Evolutionary conservation across 164 flowering plant genomes (phyloP).

Genomic region (Annona cherimola): DNA sequence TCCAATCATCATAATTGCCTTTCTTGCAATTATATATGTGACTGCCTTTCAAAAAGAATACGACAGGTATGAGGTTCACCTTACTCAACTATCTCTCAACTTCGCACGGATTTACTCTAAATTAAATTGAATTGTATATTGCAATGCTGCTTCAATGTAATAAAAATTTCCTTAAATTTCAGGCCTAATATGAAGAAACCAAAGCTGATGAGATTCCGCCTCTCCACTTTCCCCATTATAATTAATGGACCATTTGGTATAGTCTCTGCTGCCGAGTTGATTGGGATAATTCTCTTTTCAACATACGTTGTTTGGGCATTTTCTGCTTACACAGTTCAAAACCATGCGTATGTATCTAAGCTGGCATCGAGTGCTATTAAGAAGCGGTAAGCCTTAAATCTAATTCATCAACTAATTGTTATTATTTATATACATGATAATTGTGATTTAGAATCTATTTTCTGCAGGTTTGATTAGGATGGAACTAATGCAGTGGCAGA

Average conservation of each 20-base stretch:
- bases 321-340: slow-evolving; percentile 30
- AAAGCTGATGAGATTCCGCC: slow-evolving; percentile 43
- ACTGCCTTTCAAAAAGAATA: slow-evolving; percentile 38
- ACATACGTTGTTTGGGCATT: slow-evolving; percentile 56
- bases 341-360: slow-evolving; percentile 14
- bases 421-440: neutral
- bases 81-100: neutral
- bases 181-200: slow-evolving; percentile 33
- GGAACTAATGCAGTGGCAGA: neutral
- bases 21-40: slow-evolving; percentile 42
- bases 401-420: neutral
- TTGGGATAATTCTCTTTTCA: slow-evolving; percentile 55
- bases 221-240: slow-evolving; percentile 84
- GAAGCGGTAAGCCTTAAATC: slow-evolving; percentile 24
- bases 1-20: slow-evolving; percentile 55
- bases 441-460: neutral
- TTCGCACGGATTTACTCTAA: neutral
- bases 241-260: slow-evolving; percentile 94
- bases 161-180: neutral
- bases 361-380: slow-evolving; percentile 10
- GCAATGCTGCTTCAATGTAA: neutral
- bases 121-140: neutral
- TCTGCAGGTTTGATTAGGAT: neutral
- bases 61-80: neutral
- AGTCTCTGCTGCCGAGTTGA: slow-evolving; percentile 80